Conservation (phyloP, 768 basidiomycete species). For the Amanita phalloides region DNA sequence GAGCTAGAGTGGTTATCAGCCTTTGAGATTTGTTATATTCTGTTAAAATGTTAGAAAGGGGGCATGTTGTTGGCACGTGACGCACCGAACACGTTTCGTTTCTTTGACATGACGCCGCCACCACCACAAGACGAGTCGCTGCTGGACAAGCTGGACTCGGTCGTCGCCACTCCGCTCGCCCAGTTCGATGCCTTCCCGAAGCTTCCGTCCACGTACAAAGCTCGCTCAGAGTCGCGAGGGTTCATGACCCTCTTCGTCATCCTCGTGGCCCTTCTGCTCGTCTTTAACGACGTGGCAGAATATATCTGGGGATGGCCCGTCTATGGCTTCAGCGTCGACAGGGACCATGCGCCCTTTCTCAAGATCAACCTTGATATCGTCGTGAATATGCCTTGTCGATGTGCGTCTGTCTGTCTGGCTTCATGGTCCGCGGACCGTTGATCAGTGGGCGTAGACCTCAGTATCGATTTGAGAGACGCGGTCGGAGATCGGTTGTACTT, state of each 20-base stretch:
- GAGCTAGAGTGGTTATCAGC: slow-evolving; percentile 32
- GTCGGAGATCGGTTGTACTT: slow-evolving; percentile 89
- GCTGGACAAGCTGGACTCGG: slow-evolving; percentile 54
- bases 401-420: slow-evolving; percentile 47
- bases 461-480: slow-evolving; percentile 84
- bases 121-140: slow-evolving; percentile 22
- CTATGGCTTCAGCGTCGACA: slow-evolving; percentile 82
- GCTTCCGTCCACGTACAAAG: slow-evolving; percentile 70
- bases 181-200: slow-evolving; percentile 86
- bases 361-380: slow-evolving; percentile 88
- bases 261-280: slow-evolving; percentile 56
- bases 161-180: slow-evolving; percentile 53
- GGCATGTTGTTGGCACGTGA: too few species aligned
- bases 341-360: slow-evolving; percentile 46
- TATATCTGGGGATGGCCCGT: slow-evolving; percentile 93
- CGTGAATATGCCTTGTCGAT: slow-evolving; percentile 87
- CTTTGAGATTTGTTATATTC: slow-evolving; percentile 18
- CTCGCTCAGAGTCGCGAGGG: slow-evolving; percentile 70
- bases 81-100: too few species aligned
- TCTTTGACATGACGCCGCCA: neutral
- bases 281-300: slow-evolving; percentile 84
- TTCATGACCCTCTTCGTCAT: slow-evolving; percentile 69
- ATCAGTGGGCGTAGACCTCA: slow-evolving; percentile 44
- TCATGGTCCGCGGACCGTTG: neutral
- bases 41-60: too few species aligned